Conservation (phyloP, 73 alveolate genomes). For the Paramecium primaurelia region DNA sequence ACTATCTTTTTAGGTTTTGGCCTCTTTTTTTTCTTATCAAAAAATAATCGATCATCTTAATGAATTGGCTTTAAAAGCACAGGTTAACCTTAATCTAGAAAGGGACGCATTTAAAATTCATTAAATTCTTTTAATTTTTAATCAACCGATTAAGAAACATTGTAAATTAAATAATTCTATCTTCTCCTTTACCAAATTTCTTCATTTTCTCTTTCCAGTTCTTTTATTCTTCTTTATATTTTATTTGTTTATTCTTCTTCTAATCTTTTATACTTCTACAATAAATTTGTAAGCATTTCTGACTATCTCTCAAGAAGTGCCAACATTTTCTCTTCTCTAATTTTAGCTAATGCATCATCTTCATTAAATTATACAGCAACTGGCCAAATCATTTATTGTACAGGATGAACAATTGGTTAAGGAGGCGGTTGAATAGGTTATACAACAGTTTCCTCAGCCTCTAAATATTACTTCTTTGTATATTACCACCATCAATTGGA, state of each 20-base stretch:
- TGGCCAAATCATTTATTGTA: conserved; percentile 40
- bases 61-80: conserved; percentile 27
- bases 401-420: conserved; percentile 49
- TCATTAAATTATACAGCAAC: conserved; percentile 49
- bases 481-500: conserved; percentile 39
- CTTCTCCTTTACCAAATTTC: conserved; percentile 45
- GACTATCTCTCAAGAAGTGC: background rate
- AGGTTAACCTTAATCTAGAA: conserved; percentile 31
- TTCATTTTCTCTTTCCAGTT: conserved; percentile 43
- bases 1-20: background rate
- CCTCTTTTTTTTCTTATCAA: background rate
- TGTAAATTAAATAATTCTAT: conserved; percentile 31
- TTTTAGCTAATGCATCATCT: conserved; percentile 46
- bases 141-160: conserved; percentile 36
- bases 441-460: conserved; percentile 13
- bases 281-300: background rate
- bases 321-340: conserved; percentile 43
- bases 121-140: conserved; percentile 11
- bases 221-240: conserved; percentile 36
- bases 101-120: conserved; percentile 31
- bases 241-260: conserved; percentile 35
- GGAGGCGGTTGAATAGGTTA: conserved; percentile 25
- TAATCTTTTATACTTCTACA: background rate
- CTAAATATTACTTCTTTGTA: background rate
- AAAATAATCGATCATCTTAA: conserved; percentile 29